Evolutionary conservation across 1,284 basidiomycete genomes (phyloP).

Genomic region (Ceratobasidium sp.): DNA sequence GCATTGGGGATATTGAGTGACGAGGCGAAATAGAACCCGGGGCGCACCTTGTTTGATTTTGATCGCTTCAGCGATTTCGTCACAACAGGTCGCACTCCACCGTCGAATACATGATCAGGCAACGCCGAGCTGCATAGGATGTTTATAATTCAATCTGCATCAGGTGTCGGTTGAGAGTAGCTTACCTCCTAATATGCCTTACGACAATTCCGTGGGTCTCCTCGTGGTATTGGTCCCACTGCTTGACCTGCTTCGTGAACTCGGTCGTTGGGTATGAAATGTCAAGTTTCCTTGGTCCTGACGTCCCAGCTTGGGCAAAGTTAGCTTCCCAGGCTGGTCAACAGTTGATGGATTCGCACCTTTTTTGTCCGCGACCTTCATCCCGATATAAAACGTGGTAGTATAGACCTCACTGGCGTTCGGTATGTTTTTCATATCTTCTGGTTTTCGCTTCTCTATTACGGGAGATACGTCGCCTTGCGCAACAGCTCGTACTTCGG

Average conservation of each 20-base stretch:
- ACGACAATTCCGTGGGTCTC: constrained; percentile 95
- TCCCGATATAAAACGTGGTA: constrained; percentile 96
- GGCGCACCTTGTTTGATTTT: constrained; percentile 81
- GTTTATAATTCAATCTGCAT: background rate
- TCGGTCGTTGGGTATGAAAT: constrained; percentile 97
- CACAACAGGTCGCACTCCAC: constrained; percentile 76
- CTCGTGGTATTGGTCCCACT: constrained; percentile 97
- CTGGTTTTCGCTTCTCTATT: constrained; percentile 79
- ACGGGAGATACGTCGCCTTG: constrained; percentile 86
- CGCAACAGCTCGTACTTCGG: constrained; percentile 91
- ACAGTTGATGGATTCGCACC: constrained; percentile 65
- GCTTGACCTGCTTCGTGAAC: constrained; percentile 94
- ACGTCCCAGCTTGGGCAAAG: constrained; percentile 68
- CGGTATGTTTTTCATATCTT: constrained; percentile 84
- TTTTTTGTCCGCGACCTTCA: constrained; percentile 92
- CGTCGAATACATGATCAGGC: constrained; percentile 87
- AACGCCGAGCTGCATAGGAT: constrained; percentile 68
- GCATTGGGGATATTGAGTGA: constrained; percentile 13
- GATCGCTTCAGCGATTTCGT: constrained; percentile 72
- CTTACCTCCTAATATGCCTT: constrained; percentile 92
- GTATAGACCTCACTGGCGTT: constrained; percentile 86
- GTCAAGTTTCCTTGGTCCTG: constrained; percentile 86
- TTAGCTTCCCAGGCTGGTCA: background rate
- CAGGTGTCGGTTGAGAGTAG: constrained; percentile 35
- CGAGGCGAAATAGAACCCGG: background rate